Base-by-base conservation (phyloP, 495 filamentous ascomycete genomes). In the Ascobolus immersus region DNA sequence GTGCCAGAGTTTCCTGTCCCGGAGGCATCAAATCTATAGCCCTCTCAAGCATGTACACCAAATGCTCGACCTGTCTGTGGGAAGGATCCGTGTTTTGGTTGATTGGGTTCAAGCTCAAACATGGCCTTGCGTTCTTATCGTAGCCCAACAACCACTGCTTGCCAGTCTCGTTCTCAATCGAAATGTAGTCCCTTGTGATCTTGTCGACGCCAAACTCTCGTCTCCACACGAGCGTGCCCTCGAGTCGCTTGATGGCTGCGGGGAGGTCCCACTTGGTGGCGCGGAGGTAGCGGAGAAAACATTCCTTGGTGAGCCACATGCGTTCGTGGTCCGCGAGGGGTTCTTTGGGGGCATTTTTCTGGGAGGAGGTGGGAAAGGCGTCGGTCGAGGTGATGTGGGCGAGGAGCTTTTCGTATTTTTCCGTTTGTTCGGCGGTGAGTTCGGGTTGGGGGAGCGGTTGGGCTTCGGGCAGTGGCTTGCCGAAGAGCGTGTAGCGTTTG, bases 41-140 rank as follows among this genome's bases (percentile, higher is more conserved):
- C 17, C 78, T 66, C 58, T 96, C 86, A 27, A 96, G 55, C 79
- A 92, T 91, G 52, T 67, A 96, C 25, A 93, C 81, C 28, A 96
- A 62, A 50, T 93, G 82, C 50, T 96, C 69, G 17, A 93, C 65
- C 52, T 96, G 86, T 45, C 78, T 67, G n/a, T 80, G 74, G 37
- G 69, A 74, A 52, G 67, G 67, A 42, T 81, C 65, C 2, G 86
- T 96, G 54, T 96, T 96, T 52, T 96, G 86, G 30, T 73, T 71
- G 17, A 69, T 74, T 4, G 86, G 86, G 39, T 74, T 69, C 20
- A 94, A 62, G 52, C 91, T 91, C 24, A 84, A 67, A 55, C 84
- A 93, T 1, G 79, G 77, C 26, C 86, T 65, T 19, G 60, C 69
- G 30, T 76, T 58, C 41, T 72, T 76, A 55, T 96, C 86, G 49